Percentiles rank a stretch among this genome's conserved stretches.
These are phyloP conservation scores for Fusarium coicis DNA, from an alignment of 2,329 filamentous ascomycete genomes.

Conservation along the genomic window DNA sequence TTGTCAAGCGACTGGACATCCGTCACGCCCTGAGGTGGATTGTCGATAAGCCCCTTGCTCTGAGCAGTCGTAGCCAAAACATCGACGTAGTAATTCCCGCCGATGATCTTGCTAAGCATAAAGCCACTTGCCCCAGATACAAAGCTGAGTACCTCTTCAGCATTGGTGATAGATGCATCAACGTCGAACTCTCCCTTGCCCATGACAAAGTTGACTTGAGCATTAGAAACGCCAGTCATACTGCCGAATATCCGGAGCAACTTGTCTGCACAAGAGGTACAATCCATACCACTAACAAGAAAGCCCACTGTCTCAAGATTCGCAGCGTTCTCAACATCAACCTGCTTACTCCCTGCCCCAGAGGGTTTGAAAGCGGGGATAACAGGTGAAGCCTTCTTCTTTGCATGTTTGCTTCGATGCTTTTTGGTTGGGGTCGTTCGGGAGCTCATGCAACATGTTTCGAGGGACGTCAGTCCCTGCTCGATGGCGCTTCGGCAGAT, in stretches of 20 bases:
- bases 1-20: conserved; percentile 42
- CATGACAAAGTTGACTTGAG: conserved; percentile 53
- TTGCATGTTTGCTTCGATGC: not conserved
- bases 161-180: conserved; percentile 38
- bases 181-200: conserved; percentile 50
- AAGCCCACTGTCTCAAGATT: not conserved
- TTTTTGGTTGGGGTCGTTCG: not conserved
- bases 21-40: not conserved
- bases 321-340: not conserved
- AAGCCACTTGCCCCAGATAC: conserved; percentile 45
- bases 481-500: conserved; percentile 51
- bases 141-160: conserved; percentile 32
- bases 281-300: conserved; percentile 51
- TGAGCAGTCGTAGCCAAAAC: not conserved
- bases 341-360: not conserved
- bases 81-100: not conserved
- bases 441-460: conserved; percentile 41
- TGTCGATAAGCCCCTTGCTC: not conserved
- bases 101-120: conserved; percentile 30
- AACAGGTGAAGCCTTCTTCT: not conserved
- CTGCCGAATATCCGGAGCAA: conserved; percentile 44
- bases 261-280: conserved; percentile 51
- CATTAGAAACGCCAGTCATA: conserved; percentile 45
- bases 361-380: not conserved
- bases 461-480: conserved; percentile 33